Evolutionary conservation across 306 rosid genomes (phyloP).

Genomic region (Fragaria ananassa): DNA sequence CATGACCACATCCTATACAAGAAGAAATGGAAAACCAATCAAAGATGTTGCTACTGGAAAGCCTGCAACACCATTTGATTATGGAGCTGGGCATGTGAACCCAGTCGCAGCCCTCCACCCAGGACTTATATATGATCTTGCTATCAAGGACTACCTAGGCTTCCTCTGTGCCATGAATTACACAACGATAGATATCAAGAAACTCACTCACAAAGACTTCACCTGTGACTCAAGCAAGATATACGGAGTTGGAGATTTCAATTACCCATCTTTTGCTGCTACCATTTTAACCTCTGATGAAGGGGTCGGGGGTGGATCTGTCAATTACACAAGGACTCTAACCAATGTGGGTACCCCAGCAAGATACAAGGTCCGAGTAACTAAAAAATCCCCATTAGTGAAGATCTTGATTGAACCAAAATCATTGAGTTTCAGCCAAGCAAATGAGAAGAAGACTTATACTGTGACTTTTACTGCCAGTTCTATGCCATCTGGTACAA

Average conservation of each 20-base stretch:
- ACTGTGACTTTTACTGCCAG: conserved; percentile 49
- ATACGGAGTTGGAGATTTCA: conserved; percentile 55
- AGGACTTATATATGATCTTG: conserved; percentile 66
- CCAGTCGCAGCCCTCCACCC: conserved; percentile 72
- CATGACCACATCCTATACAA: conserved; percentile 80
- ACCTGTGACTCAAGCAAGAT: conserved; percentile 38
- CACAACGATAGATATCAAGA: conserved; percentile 39
- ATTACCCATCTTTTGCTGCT: conserved; percentile 75
- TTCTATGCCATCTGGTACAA: conserved; percentile 47
- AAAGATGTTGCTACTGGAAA: conserved; percentile 46
- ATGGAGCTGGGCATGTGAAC: conserved; percentile 78
- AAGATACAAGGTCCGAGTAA: conserved; percentile 45
- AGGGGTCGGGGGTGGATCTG: conserved; percentile 26
- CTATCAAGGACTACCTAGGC: conserved; percentile 51
- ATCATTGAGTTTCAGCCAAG: conserved; percentile 38
- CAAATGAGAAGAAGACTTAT: conserved; percentile 47
- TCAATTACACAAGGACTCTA: conserved; percentile 52
- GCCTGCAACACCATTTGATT: conserved; percentile 58
- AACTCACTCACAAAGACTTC: conserved; percentile 35
- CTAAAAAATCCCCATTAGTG: conserved; percentile 34
- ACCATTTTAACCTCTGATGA: conserved; percentile 31
- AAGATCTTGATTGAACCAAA: conserved; percentile 59
- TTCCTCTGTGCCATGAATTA: conserved; percentile 69
- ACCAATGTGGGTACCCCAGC: conserved; percentile 56
- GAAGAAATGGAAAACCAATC: conserved; percentile 48